These are phyloP conservation scores for Coprinopsis sp. DNA, from an alignment of 768 basidiomycete genomes.

Conservation along the genomic window DNA sequence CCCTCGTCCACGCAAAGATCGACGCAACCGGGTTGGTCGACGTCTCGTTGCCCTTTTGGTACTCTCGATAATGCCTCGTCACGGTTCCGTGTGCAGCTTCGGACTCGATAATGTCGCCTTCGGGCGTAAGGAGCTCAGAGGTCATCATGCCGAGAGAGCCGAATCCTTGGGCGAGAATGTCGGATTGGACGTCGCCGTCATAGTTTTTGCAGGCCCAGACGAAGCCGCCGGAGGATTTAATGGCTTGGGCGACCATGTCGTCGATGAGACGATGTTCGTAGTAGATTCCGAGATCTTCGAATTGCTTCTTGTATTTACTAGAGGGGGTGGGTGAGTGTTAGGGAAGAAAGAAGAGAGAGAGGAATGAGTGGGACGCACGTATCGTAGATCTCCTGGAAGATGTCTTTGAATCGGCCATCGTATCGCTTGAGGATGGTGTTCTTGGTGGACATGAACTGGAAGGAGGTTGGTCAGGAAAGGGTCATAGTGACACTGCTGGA, in stretches of 20 bases:
- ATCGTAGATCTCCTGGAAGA: constrained; percentile 96
- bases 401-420: constrained; percentile 98
- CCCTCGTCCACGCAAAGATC: constrained; percentile 98
- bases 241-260: constrained; percentile 97
- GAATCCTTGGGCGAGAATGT: constrained; percentile 97
- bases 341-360: neutral
- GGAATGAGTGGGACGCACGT: constrained; percentile 30
- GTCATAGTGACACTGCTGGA: neutral
- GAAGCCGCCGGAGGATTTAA: constrained; percentile 95
- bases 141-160: constrained; percentile 99
- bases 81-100: constrained; percentile 98
- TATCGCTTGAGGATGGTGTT: constrained; percentile 98
- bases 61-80: constrained; percentile 95
- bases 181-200: constrained; percentile 84
- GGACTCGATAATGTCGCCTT: constrained; percentile 87
- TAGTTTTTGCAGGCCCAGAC: constrained; percentile 75
- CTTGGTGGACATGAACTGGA: constrained; percentile 93
- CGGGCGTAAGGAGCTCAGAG: constrained; percentile 89
- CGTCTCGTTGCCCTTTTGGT: constrained; percentile 96
- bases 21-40: constrained; percentile 98
- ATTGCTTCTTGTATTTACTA: constrained; percentile 66
- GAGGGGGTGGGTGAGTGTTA: neutral
- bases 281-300: constrained; percentile 69
- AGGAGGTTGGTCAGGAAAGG: neutral
- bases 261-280: constrained; percentile 97